A percentile compares a stretch with the other conserved stretches of the same genome.
Evolutionary conservation across 192 early-diverging fungal genomes (phyloP).

Genomic region (Backusella tarrabulga): DNA sequence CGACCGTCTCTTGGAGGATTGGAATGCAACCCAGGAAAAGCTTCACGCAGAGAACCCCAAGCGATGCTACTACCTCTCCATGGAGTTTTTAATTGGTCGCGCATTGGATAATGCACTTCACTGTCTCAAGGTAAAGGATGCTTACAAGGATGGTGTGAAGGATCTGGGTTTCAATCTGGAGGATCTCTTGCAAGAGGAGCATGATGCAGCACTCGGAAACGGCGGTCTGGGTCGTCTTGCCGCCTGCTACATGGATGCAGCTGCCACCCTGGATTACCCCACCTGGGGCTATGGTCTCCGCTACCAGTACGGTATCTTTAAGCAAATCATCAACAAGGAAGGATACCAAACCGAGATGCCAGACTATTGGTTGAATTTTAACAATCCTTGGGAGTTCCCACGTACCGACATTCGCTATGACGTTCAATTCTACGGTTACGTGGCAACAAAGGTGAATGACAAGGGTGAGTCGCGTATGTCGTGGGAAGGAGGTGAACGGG

Average conservation of each 20-base stretch:
- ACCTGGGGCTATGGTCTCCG: conserved; percentile 97
- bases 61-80: conserved; percentile 95
- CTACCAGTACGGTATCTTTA: conserved; percentile 98
- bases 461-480: conserved; percentile 59
- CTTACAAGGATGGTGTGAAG: conserved; percentile 61
- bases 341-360: conserved; percentile 94
- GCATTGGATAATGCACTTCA: conserved; percentile 97
- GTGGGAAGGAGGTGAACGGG: conserved; percentile 86
- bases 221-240: conserved; percentile 96
- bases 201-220: conserved; percentile 95
- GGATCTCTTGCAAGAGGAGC: conserved; percentile 91
- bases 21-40: conserved; percentile 72
- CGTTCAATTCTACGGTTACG: conserved; percentile 86
- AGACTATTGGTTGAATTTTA: conserved; percentile 96
- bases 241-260: conserved; percentile 96
- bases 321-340: conserved; percentile 86
- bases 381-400: conserved; percentile 97
- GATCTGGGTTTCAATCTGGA: conserved; percentile 91
- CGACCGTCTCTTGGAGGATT: conserved; percentile 49
- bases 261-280: conserved; percentile 91
- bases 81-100: conserved; percentile 96
- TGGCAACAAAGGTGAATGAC: conserved; percentile 68
- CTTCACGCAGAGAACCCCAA: conserved; percentile 70
- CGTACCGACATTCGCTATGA: conserved; percentile 90
- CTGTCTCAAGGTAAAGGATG: conserved; percentile 77